Evolutionary conservation across 2,329 filamentous ascomycete species (phyloP).

Genomic region (Tolypocladium paradoxum): DNA sequence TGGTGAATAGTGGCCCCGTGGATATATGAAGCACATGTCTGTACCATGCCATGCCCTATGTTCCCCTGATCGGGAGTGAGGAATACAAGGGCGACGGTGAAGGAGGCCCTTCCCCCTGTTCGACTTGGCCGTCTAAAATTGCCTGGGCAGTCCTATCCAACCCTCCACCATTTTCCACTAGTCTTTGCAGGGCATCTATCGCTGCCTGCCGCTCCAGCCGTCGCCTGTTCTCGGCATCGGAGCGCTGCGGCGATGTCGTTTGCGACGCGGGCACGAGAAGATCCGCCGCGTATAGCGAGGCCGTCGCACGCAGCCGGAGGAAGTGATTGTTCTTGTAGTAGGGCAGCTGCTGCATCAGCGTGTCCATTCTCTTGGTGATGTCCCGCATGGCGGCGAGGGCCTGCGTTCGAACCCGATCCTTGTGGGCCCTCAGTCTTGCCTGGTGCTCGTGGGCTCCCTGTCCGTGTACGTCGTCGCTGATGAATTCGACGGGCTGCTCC

Average conservation of each 20-base stretch:
- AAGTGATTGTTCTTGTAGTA: constrained; percentile 59
- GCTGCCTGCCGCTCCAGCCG: constrained; percentile 19
- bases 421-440: constrained; percentile 12
- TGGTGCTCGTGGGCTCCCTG: constrained; percentile 6
- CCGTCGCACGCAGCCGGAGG: constrained; percentile 60
- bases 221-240: constrained; percentile 14
- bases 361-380: constrained; percentile 60
- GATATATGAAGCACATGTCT: background rate
- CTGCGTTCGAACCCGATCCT: constrained; percentile 31
- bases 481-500: constrained; percentile 2
- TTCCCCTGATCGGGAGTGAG: constrained; percentile 18
- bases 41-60: background rate
- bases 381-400: constrained; percentile 49
- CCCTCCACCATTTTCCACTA: constrained; percentile 17
- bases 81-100: constrained; percentile 22
- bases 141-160: constrained; percentile 13
- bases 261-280: constrained; percentile 35
- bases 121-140: constrained; percentile 14
- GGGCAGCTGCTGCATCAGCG: constrained; percentile 56
- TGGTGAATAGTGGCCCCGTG: background rate
- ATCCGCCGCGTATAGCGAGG: constrained; percentile 66
- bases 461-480: constrained; percentile 1
- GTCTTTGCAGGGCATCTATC: constrained; percentile 12
- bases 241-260: constrained; percentile 6
- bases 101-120: constrained; percentile 12